These are phyloP conservation scores for Xylaria bambusicola DNA, from an alignment of 495 filamentous ascomycete species.

Conservation along the genomic window DNA sequence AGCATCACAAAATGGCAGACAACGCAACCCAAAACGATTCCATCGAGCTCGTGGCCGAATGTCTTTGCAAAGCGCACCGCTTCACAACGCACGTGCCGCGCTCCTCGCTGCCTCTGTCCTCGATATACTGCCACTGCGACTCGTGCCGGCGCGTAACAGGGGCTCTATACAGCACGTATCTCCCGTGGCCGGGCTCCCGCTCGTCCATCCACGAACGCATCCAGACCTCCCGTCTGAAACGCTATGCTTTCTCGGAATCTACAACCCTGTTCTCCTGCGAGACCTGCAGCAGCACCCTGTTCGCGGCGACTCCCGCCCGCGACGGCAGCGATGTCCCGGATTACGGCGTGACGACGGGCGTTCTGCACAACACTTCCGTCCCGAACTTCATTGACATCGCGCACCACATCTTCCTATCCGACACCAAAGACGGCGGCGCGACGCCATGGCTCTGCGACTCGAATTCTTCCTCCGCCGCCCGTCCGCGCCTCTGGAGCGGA, in stretches of 20 bases:
- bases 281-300: slow-evolving; percentile 47
- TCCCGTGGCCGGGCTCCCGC: slow-evolving; percentile 20
- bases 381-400: slow-evolving; percentile 36
- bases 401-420: slow-evolving; percentile 45
- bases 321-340: slow-evolving; percentile 15
- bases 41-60: slow-evolving; percentile 27
- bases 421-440: slow-evolving; percentile 50
- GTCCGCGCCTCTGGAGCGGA: slow-evolving; percentile 17
- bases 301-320: slow-evolving; percentile 33
- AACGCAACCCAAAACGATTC: slow-evolving; percentile 2
- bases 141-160: slow-evolving; percentile 44
- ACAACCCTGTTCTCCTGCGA: slow-evolving; percentile 45
- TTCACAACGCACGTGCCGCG: slow-evolving; percentile 27
- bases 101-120: slow-evolving; percentile 28
- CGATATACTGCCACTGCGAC: slow-evolving; percentile 43
- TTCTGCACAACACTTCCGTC: slow-evolving; percentile 29
- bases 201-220: too few species aligned
- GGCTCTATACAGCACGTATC: slow-evolving; percentile 29
- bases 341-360: slow-evolving; percentile 35
- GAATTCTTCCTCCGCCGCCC: slow-evolving; percentile 26
- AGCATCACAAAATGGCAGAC: background rate
- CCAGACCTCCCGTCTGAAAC: slow-evolving; percentile 22
- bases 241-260: slow-evolving; percentile 37
- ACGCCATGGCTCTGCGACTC: slow-evolving; percentile 36
- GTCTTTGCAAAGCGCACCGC: slow-evolving; percentile 36